phyloP scores from a whole-genome alignment of 176 grass and related monocot genomes.

The Eleusine coracana region DNA sequence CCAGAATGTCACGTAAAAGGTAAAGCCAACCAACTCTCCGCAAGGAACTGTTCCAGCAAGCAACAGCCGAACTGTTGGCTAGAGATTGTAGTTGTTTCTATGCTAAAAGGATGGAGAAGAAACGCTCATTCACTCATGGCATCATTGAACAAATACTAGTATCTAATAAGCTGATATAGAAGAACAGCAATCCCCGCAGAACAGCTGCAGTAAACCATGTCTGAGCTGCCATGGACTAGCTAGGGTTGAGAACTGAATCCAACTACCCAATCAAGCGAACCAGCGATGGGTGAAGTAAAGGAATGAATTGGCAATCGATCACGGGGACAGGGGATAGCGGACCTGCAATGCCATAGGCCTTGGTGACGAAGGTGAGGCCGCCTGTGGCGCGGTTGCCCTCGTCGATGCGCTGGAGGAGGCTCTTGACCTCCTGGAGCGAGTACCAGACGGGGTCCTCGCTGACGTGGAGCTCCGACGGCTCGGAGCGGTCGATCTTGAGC shows the following conservation, averaged over 20 bases:
- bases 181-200: not conserved
- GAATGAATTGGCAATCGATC: constrained; percentile 1
- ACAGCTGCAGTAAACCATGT: not conserved
- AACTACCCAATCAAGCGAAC: not conserved
- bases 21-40: not conserved
- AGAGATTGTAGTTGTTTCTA: not conserved
- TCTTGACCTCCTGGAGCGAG: constrained; percentile 84
- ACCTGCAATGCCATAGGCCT: constrained; percentile 96
- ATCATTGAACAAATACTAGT: not conserved
- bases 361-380: constrained; percentile 76
- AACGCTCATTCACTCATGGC: not conserved
- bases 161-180: not conserved
- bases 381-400: constrained; percentile 91
- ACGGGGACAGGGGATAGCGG: too few relatives aligned
- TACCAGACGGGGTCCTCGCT: constrained; percentile 95
- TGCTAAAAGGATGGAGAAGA: not conserved
- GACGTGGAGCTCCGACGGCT: constrained; percentile 81
- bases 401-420: constrained; percentile 81
- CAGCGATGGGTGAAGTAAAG: not conserved
- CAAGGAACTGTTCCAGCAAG: not conserved
- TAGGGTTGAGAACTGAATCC: not conserved
- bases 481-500: constrained; percentile 95
- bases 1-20: not conserved
- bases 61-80: too few relatives aligned
- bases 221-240: not conserved